A percentile compares a stretch with the other conserved stretches of the same genome.
These are phyloP conservation scores for Boletus subparvulus DNA, from an alignment of 768 basidiomycete genomes.

Conservation along the genomic window DNA sequence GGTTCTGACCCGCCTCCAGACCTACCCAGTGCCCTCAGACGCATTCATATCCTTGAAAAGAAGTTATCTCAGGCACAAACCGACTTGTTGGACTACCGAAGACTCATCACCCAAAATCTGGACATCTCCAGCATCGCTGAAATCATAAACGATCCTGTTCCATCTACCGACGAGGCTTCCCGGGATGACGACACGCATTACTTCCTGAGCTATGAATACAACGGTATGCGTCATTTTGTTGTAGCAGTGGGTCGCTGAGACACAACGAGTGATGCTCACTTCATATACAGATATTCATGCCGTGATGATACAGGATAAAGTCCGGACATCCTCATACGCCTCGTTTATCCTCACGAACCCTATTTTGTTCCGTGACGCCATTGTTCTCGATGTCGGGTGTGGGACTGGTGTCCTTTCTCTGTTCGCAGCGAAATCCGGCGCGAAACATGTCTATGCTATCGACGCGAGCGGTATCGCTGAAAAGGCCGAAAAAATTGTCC, in stretches of 20 bases:
- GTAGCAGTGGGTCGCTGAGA: too few relatives aligned
- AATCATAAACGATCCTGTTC: conserved; percentile 37
- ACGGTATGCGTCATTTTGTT: conserved; percentile 52
- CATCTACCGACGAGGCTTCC: conserved; percentile 22
- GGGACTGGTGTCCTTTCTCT: conserved; percentile 92
- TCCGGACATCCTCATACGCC: conserved; percentile 90
- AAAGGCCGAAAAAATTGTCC: conserved; percentile 76
- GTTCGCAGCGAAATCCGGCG: conserved; percentile 87
- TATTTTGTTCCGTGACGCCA: conserved; percentile 73
- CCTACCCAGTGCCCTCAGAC: conserved; percentile 37
- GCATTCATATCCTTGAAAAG: conserved; percentile 58
- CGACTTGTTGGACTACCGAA: conserved; percentile 62
- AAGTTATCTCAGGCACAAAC: conserved; percentile 59
- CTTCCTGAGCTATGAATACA: conserved; percentile 86
- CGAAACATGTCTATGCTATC: conserved; percentile 86
- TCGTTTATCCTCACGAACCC: conserved; percentile 87
- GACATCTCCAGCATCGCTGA: conserved; percentile 46
- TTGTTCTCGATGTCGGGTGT: conserved; percentile 94
- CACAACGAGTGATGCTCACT: background rate
- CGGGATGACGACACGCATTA: conserved; percentile 93
- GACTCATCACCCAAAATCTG: conserved; percentile 53
- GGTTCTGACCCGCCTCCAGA: conserved; percentile 25
- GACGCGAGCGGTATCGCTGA: conserved; percentile 85
- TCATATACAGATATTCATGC: conserved; percentile 78
- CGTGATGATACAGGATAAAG: conserved; percentile 94